phyloP scores from a whole-genome alignment of 2,329 filamentous ascomycete genomes.

The Xylaria sp. region DNA sequence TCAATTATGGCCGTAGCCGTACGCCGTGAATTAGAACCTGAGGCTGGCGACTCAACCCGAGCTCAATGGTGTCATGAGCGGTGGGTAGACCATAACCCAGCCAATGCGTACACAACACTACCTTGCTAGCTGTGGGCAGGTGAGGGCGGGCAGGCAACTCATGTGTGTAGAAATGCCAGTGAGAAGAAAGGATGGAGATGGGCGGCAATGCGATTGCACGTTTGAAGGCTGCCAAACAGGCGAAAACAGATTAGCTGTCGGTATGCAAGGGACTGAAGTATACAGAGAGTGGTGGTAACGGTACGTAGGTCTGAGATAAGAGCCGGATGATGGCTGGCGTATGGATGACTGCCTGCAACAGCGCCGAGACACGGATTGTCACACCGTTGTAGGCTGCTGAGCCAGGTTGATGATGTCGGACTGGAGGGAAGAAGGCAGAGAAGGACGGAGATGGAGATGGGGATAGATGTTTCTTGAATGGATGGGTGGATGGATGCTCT shows the following conservation, averaged over 20 bases:
- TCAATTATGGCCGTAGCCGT: slow-evolving; percentile 23
- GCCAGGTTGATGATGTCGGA: slow-evolving; percentile 25
- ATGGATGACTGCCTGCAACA: not conserved
- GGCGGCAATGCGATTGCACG: slow-evolving; percentile 9
- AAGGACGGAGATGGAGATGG: slow-evolving; percentile 31
- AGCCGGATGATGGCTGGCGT: slow-evolving; percentile 3
- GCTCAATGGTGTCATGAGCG: slow-evolving; percentile 36
- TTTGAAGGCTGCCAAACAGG: not conserved
- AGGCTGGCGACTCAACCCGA: slow-evolving; percentile 38
- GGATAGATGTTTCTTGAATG: slow-evolving; percentile 27
- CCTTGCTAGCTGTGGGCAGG: not conserved
- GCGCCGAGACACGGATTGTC: slow-evolving; percentile 11
- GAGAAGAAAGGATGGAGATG: slow-evolving; percentile 11
- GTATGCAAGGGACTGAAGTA: slow-evolving; percentile 13
- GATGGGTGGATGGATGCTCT: slow-evolving; percentile 20
- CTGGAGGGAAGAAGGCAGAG: slow-evolving; percentile 14
- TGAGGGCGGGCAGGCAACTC: slow-evolving; percentile 2
- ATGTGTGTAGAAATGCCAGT: slow-evolving; percentile 4
- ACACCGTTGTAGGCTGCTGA: slow-evolving; percentile 16
- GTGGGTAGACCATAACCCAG: slow-evolving; percentile 35
- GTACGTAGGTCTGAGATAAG: slow-evolving; percentile 13
- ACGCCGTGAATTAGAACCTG: slow-evolving; percentile 31
- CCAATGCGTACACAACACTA: slow-evolving; percentile 7
- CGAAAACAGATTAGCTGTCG: slow-evolving; percentile 6
- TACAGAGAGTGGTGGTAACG: slow-evolving; percentile 1